Evolutionary conservation across 2,329 filamentous ascomycete species (phyloP).

Genomic region (Hypoxylon rubiginosum): DNA sequence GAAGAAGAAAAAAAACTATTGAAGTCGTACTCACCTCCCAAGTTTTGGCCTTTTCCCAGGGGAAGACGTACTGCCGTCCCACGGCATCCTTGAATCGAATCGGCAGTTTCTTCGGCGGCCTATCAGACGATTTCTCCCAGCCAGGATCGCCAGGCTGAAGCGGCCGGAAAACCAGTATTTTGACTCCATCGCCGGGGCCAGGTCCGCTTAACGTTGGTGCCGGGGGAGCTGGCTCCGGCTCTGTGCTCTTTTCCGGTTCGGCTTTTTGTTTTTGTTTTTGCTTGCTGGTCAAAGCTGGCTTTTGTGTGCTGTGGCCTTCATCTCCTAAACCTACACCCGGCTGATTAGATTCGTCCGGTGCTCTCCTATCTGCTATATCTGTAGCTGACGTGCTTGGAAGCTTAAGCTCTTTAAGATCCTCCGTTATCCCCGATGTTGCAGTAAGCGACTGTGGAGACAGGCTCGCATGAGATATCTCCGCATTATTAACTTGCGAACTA

Average conservation of each 20-base stretch:
- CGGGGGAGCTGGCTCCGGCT: background rate
- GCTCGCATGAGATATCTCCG: conserved; percentile 2
- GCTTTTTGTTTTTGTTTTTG: conserved; percentile 39
- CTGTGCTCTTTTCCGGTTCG: conserved; percentile 20
- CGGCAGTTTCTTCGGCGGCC: conserved; percentile 58
- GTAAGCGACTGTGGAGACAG: background rate
- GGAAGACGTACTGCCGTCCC: conserved; percentile 74
- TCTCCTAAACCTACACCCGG: conserved; percentile 4
- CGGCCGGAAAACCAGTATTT: conserved; percentile 34
- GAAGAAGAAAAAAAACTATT: background rate
- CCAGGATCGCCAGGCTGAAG: conserved; percentile 42
- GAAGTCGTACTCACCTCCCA: conserved; percentile 65
- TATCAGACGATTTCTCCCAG: conserved; percentile 46
- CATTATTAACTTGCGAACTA: conserved; percentile 2
- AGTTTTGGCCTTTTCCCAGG: conserved; percentile 73
- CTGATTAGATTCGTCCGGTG: background rate
- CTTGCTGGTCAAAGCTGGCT: conserved; percentile 20
- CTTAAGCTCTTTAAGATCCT: conserved; percentile 4
- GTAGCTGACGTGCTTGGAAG: background rate
- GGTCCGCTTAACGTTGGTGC: conserved; percentile 1
- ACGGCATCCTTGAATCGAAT: conserved; percentile 77
- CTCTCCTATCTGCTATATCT: background rate
- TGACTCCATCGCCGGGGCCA: conserved; percentile 8
- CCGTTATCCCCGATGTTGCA: conserved; percentile 3
- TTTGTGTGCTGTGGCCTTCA: conserved; percentile 4